These are phyloP conservation scores for Pyrenophora graminea DNA, from an alignment of 2,329 filamentous ascomycete genomes.

Conservation along the genomic window DNA sequence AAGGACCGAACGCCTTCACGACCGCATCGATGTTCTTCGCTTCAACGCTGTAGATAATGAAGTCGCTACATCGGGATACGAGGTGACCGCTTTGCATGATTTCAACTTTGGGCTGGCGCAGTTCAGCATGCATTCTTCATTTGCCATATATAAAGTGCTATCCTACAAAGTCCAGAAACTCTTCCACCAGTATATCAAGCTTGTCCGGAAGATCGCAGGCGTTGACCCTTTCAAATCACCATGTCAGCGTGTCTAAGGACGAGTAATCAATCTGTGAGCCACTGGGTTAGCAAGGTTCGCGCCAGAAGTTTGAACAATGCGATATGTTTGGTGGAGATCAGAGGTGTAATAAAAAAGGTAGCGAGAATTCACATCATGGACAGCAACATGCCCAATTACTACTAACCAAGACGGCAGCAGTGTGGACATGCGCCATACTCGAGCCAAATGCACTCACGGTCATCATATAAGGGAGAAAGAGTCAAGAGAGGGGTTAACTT, in stretches of 20 bases:
- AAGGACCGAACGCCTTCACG: slow-evolving; percentile 87
- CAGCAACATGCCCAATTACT: slow-evolving; percentile 62
- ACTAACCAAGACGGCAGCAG: slow-evolving; percentile 76
- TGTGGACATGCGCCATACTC: slow-evolving; percentile 77
- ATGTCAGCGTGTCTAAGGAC: slow-evolving; percentile 14
- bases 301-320: slow-evolving; percentile 25
- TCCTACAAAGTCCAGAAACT: slow-evolving; percentile 87
- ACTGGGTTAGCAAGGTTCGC: slow-evolving; percentile 39
- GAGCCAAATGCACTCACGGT: slow-evolving; percentile 99
- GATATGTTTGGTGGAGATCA: slow-evolving; percentile 60
- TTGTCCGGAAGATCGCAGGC: slow-evolving; percentile 93
- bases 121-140: slow-evolving; percentile 49
- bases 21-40: slow-evolving; percentile 86
- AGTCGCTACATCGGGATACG: slow-evolving; percentile 95
- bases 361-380: slow-evolving; percentile 99
- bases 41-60: slow-evolving; percentile 98
- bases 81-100: slow-evolving; percentile 93
- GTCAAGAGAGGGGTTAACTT: slow-evolving; percentile 26
- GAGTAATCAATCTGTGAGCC: slow-evolving; percentile 31
- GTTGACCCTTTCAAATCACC: slow-evolving; percentile 70
- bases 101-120: slow-evolving; percentile 72
- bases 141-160: slow-evolving; percentile 48
- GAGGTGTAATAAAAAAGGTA: slow-evolving; percentile 90
- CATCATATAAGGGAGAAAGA: slow-evolving; percentile 69
- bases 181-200: slow-evolving; percentile 76